Base-by-base conservation (phyloP, 257 asterid genomes). In the Solanum bulbocastanum region DNA sequence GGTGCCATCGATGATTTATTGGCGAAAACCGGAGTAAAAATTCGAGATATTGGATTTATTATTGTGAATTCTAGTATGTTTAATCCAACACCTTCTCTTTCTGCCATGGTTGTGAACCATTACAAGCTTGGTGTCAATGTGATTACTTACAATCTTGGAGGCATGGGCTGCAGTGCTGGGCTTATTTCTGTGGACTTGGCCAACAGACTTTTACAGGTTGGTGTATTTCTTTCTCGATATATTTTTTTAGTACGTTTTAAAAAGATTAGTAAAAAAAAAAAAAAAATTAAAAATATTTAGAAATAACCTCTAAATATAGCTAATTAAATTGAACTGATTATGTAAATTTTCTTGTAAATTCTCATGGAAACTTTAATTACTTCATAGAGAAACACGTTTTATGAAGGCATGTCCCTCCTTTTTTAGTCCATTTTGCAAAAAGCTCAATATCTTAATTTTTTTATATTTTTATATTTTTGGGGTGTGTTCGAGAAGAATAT, bases 101-200 rank as follows among this genome's bases (percentile, higher is more conserved):
- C 91, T 3, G 86, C 92, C 3, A 72, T 91, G 82, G 82, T 92
- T 65, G 85, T 92, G 32, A 90, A 90, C 86, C 87, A 88, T 22
- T 92, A 87, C 87, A 42, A 44, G 36, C 86, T 92, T 91, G 84
- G 93, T 56, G 8, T 36, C 32, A 88, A 91, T 49, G 52, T 91
- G 13, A 91, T 87, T 56, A 90, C 91, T 2, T 91, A 56, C 39
- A 92, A 91, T 40, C 91, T 92, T 46, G 87, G 91, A 13, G 94
- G 93, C 16, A 92, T 92, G 94, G 94, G 94, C 6, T 92, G 94
- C 86, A 92, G 94, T 82, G 93, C 94, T 1, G 89, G 93, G 49
- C 83, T 91, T 22, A 76, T 91, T 74, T 91, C 91, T 30, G 78
- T 92, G 36, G 93, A 89, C 46, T 88, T 92, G 30, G 94, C 91